Evolutionary conservation across 2,329 filamentous ascomycete genomes (phyloP).

Genomic region (Trichoderma asperellum): DNA sequence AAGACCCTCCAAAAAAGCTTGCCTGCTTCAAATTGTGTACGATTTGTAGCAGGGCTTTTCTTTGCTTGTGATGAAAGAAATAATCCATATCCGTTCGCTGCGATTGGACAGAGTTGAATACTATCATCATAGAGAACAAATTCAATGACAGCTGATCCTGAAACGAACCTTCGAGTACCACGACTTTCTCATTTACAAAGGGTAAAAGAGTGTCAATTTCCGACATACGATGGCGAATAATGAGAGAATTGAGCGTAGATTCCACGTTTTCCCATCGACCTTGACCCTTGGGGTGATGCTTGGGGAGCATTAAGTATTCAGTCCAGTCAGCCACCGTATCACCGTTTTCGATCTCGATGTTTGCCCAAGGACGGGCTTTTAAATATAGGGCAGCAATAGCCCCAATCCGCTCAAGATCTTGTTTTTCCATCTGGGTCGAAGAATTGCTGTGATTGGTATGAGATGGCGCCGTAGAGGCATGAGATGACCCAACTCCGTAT

Average conservation of each 20-base stretch:
- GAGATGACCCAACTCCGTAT: slow-evolving; percentile 61
- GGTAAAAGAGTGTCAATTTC: slow-evolving; percentile 74
- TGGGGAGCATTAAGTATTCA: slow-evolving; percentile 68
- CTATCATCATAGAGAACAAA: slow-evolving; percentile 80
- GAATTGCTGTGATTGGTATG: slow-evolving; percentile 33
- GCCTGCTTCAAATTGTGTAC: slow-evolving; percentile 81
- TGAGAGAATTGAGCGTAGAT: slow-evolving; percentile 73
- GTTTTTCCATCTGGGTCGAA: slow-evolving; percentile 57
- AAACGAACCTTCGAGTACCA: slow-evolving; percentile 78
- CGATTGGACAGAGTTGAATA: slow-evolving; percentile 86
- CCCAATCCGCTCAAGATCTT: slow-evolving; percentile 69
- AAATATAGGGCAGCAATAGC: slow-evolving; percentile 72
- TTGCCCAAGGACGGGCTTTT: slow-evolving; percentile 77
- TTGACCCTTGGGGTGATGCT: slow-evolving; percentile 53
- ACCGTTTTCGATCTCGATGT: slow-evolving; percentile 56
- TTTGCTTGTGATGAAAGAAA: slow-evolving; percentile 79
- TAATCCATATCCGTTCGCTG: slow-evolving; percentile 84
- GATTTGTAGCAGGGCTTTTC: slow-evolving; percentile 66
- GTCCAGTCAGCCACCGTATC: slow-evolving; percentile 70
- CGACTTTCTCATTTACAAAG: slow-evolving; percentile 69
- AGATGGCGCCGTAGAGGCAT: background rate
- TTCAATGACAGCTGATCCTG: slow-evolving; percentile 85
- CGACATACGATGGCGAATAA: slow-evolving; percentile 76
- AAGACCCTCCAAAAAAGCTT: slow-evolving; percentile 82
- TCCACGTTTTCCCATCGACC: slow-evolving; percentile 67